Base-by-base conservation (phyloP, 306 rosid genomes). In the Mucuna pruriens region DNA sequence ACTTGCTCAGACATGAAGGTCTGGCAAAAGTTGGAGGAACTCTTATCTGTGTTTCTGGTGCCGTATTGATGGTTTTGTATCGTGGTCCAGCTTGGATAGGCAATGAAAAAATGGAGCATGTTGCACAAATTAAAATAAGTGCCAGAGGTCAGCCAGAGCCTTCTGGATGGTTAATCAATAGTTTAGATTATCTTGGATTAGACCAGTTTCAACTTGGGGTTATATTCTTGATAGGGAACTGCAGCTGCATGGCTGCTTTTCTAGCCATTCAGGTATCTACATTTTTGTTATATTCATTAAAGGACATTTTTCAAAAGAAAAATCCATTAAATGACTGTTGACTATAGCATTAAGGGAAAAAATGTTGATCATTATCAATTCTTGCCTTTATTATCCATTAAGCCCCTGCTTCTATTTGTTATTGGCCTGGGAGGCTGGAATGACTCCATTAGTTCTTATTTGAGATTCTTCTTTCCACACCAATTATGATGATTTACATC, bases 191-290 rank as follows among this genome's bases (percentile, higher is more conserved):
- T 74, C 51, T 85, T 82, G 93, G 95, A 45, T 55, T 93, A 1
- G 92, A 93, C 55, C 44, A 82, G 58, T 95, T 95, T 79, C 93
- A 93, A 71, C 74, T 95, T 75, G 99, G 99, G 52, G 90, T 90
- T 36, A 29, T 95, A 23, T 93, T 91, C 90, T 87, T 95, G 86
- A 86, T 93, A 65, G 97, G 95, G 65, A 93, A 90, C 85, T 89
- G 92, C 74, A 86, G 91, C 65, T 95, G 97, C 92, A 90, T 95
- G 99, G 97, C 97, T 84, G 89, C 93, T 69, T 93, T 81, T 82
- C 76, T 95, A 70, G 90, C 97, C 78, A 79, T 91, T 84, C 99
- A 92, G 97, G 98, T 94, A 82, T 77, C 11, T 69, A 38, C 33
- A 60, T 55, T n/a, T 74, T 45, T 76, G 62, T 58, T 70, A 57